phyloP scores from a whole-genome alignment of 306 rosid genomes.

The Acacia crassicarpa region DNA sequence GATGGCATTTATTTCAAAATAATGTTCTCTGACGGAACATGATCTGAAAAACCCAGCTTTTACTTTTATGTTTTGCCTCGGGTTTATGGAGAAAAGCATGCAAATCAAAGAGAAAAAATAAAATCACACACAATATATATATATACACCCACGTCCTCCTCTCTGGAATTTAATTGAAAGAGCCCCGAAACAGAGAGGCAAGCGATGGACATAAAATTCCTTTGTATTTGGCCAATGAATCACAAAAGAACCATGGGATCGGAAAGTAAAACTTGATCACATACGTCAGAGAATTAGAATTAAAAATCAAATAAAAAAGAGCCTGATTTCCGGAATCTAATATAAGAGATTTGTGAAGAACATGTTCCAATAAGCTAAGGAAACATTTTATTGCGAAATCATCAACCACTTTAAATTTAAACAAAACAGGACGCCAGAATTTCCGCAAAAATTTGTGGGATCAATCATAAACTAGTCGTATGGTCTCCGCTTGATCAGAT shows the following conservation, averaged over 20 bases:
- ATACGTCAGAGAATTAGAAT: background rate
- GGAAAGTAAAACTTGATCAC: conserved; percentile 3
- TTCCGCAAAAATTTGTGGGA: conserved; percentile 37
- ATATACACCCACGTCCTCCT: background rate
- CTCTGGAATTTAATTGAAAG: background rate
- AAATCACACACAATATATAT: background rate
- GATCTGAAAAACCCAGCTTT: conserved; percentile 25
- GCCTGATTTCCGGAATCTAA: conserved; percentile 26
- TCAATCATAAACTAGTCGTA: background rate
- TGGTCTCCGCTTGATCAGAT: background rate
- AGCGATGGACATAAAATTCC: conserved; percentile 15
- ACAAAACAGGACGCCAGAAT: conserved; percentile 40
- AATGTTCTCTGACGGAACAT: background rate
- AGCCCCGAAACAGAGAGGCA: conserved; percentile 26
- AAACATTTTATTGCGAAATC: conserved; percentile 15
- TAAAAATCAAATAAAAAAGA: background rate
- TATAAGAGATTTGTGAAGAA: conserved; percentile 24
- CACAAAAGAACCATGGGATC: background rate
- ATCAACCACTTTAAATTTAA: conserved; percentile 16
- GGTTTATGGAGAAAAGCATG: background rate
- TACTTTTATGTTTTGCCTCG: conserved; percentile 21
- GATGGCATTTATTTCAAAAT: conserved; percentile 10
- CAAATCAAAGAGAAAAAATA: background rate
- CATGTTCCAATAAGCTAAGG: conserved; percentile 24
- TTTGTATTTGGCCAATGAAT: conserved; percentile 2